Base-by-base conservation (phyloP, 169 alveolate species). In the Cryptosporidium muris region DNA sequence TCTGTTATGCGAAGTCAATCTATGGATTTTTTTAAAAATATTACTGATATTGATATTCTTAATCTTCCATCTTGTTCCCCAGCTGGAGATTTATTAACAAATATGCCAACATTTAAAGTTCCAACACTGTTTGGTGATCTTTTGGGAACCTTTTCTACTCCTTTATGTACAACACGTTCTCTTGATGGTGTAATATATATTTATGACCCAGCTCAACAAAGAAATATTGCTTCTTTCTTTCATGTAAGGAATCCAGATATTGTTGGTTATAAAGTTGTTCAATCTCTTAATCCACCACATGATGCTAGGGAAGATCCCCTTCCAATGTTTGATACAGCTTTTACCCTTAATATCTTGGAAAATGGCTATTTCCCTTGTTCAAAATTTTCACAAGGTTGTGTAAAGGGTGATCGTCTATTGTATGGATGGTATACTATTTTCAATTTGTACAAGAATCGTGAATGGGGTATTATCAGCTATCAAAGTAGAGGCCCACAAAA, bases 401-500 rank as follows among this genome's bases (percentile, higher is more conserved):
- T 58, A 16, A 74, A 60, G 40, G 85, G 85, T 14, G 85, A 74
- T 42, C 38, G 85, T 14, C 2, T 74, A n/a, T 48, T 74, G 43
- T 74, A 58, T 74, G 85, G 85, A 2, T 74, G 85, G 85, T 74
- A 74, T 45, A 74, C 85, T 6, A 74, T 74, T 34, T 38, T 66
- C 5, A 68, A 74, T 16, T 40, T 74, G 58, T 74, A 74, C 16
- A 74, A 16, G 5, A 74, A 74, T 5, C 74, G 85, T 11, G 68
- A 74, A 4, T 74, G 85, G 85, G 85, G 85, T 54, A 25, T 74
- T 14, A 74, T 74, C 34, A 66, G 54, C 11, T 74, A 74, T 47
- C 64, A 74, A 37, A 74, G 85, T 40, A 74, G 85, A 47, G 85
- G 85, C 1, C 85, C 85, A n/a, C 85, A 74, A 40, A 74, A 74